phyloP scores from a whole-genome alignment of 805 yeast genomes.

The Yamadazyma olivae region DNA sequence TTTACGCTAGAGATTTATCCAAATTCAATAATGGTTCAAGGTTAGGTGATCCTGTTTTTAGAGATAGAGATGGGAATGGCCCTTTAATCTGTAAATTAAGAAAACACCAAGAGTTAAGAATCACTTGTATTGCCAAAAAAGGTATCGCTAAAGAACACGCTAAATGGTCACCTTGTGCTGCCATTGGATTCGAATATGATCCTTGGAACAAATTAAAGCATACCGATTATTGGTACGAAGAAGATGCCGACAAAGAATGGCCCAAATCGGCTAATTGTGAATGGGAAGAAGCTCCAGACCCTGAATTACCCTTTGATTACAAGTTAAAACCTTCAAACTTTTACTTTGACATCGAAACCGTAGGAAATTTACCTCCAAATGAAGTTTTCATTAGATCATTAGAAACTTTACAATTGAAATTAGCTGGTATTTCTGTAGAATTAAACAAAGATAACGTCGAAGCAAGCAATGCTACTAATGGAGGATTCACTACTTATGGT shows the following conservation, averaged over 20 bases:
- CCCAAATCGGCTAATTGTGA: slow-evolving; percentile 85
- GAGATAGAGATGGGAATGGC: slow-evolving; percentile 76
- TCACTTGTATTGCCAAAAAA: slow-evolving; percentile 94
- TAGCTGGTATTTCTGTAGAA: slow-evolving; percentile 82
- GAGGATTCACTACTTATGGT: slow-evolving; percentile 49
- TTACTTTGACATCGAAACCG: slow-evolving; percentile 88
- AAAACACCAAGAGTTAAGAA: slow-evolving; percentile 84
- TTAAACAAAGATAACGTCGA: slow-evolving; percentile 45
- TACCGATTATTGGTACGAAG: slow-evolving; percentile 96
- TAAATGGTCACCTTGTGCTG: slow-evolving; percentile 96
- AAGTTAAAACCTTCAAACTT: slow-evolving; percentile 76
- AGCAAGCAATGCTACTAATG: slow-evolving; percentile 35
- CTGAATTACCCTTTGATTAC: slow-evolving; percentile 83
- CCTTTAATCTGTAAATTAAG: slow-evolving; percentile 88
- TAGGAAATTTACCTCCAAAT: slow-evolving; percentile 84
- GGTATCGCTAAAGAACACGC: slow-evolving; percentile 98
- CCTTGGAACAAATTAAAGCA: slow-evolving; percentile 98
- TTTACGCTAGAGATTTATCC: slow-evolving; percentile 76
- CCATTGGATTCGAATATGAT: slow-evolving; percentile 94
- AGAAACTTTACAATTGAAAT: slow-evolving; percentile 80
- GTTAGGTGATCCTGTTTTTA: slow-evolving; percentile 83
- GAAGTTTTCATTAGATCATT: slow-evolving; percentile 86
- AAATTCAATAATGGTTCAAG: slow-evolving; percentile 42
- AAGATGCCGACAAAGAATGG: slow-evolving; percentile 87
- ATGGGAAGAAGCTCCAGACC: slow-evolving; percentile 93